Evolutionary conservation across 148 eudicot genomes (phyloP), one percentile per base, ranked within the genome.

Genomic region (Heliosperma pusillum): DNA sequence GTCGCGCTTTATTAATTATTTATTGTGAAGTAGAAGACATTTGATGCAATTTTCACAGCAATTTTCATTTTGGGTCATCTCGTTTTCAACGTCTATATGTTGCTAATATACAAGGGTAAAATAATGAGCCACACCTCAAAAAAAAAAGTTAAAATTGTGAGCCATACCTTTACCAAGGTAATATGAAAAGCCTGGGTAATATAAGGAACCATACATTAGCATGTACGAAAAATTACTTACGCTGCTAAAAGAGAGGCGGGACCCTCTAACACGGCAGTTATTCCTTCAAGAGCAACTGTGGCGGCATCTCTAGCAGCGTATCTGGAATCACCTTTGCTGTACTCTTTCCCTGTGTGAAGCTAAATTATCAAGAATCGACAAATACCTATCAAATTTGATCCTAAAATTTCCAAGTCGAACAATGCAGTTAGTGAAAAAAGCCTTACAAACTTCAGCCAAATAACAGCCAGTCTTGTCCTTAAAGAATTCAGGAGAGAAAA

Each of bases 321-420:
- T 81, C 97, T 86, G 72, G 97, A 91, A 78, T 94, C 98, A 69
- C 98, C 98, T 82, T 85, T 89, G 88, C 93, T 87, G 72, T 91
- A 94, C 78, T 93, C 98, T 83, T 93, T 93, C 98, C 98, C 98
- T 93, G 80, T 17, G 59, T 20, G 55, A 60, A 27, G 42, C 64
- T 17, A 73, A 62, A 52, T n/a, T 5, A 64, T 75, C 10, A 70
- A 17, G 15, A 52, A 50, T 50, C 12, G 45, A 65, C 25, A 25
- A 27, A 13, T 42, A 25, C 66, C 56, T 19, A 42, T 59, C 52
- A 53, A 33, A 20, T 2, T 16, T 13, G 58, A 42, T 26, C 30
- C 60, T 19, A 16, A 47, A 36, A 1, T 12, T 25, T 3, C 21
- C 20, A 25, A 25, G 15, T 40, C 3, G 12, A 16, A 56, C 11